Conservation (phyloP, 805 yeast species). For the Vanderwaltozyma polyspora region DNA sequence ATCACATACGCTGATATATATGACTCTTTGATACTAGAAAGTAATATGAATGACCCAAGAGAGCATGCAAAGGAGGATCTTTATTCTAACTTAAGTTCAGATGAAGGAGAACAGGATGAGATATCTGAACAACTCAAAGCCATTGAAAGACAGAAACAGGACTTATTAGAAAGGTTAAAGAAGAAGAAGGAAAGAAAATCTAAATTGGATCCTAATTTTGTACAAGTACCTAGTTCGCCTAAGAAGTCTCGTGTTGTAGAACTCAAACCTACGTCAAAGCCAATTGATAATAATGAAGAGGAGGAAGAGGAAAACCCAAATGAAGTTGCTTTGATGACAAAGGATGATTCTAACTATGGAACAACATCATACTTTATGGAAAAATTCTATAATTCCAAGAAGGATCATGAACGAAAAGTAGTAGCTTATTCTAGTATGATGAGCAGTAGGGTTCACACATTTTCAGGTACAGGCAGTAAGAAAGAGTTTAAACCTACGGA, state of each 20-base stretch:
- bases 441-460: constrained; percentile 31
- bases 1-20: too few species aligned
- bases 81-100: constrained; percentile 12
- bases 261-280: not conserved
- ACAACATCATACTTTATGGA: constrained; percentile 27
- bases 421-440: constrained; percentile 19
- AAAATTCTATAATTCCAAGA: constrained; percentile 19
- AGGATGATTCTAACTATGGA: constrained; percentile 1
- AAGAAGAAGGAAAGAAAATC: constrained; percentile 9
- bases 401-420: constrained; percentile 15
- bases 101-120: constrained; percentile 14
- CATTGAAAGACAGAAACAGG: constrained; percentile 18
- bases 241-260: constrained; percentile 8
- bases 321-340: constrained; percentile 5
- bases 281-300: not conserved
- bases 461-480: constrained; percentile 18
- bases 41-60: constrained; percentile 21
- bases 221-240: constrained; percentile 23
- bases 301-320: constrained; percentile 5
- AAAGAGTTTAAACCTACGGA: constrained; percentile 19
- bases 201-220: constrained; percentile 16
- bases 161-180: constrained; percentile 17
- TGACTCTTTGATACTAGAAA: too few species aligned
- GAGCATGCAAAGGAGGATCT: constrained; percentile 13
- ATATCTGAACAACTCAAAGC: constrained; percentile 15